A percentile compares a stretch with the other conserved stretches of the same genome.
phyloP scores from a whole-genome alignment of 106 monocot species.

The Dendrobium officinale region DNA sequence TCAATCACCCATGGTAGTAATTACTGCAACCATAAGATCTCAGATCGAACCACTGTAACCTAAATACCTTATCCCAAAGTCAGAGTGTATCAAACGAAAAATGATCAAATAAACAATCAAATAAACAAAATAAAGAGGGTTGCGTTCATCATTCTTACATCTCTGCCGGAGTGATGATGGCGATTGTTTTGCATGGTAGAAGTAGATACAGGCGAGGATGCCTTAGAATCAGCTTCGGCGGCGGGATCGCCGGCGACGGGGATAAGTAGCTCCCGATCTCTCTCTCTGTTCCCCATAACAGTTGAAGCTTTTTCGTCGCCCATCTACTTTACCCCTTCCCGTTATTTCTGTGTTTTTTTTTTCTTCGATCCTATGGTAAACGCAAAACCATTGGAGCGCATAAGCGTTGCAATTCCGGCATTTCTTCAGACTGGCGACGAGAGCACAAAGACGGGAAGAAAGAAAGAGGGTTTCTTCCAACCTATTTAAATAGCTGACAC shows the following conservation, averaged over 20 bases:
- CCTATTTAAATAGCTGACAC: too few species aligned
- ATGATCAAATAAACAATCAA: not conserved
- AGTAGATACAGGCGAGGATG: not conserved
- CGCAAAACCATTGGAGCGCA: too few species aligned
- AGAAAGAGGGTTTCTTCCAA: too few species aligned
- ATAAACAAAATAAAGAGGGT: not conserved
- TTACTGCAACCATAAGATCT: not conserved
- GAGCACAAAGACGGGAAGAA: too few species aligned
- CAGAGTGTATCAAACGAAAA: not conserved
- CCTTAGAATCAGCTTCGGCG: conserved; percentile 23
- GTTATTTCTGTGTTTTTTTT: not conserved
- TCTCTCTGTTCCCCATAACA: conserved; percentile 25
- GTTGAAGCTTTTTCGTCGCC: conserved; percentile 30
- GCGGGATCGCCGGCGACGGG: conserved; percentile 20
- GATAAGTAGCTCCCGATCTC: conserved; percentile 60
- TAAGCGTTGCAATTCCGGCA: too few species aligned
- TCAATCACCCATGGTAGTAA: too few species aligned
- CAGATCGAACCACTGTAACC: not conserved
- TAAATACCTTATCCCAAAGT: not conserved
- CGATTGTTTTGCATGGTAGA: not conserved
- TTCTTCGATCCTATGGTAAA: too few species aligned
- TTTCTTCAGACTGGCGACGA: too few species aligned
- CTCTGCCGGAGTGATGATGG: conserved; percentile 13
- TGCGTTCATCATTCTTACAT: not conserved
- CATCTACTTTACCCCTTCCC: not conserved